These are phyloP conservation scores for Lonicera japonica DNA, from an alignment of 129 eudicot species.

Conservation along the genomic window DNA sequence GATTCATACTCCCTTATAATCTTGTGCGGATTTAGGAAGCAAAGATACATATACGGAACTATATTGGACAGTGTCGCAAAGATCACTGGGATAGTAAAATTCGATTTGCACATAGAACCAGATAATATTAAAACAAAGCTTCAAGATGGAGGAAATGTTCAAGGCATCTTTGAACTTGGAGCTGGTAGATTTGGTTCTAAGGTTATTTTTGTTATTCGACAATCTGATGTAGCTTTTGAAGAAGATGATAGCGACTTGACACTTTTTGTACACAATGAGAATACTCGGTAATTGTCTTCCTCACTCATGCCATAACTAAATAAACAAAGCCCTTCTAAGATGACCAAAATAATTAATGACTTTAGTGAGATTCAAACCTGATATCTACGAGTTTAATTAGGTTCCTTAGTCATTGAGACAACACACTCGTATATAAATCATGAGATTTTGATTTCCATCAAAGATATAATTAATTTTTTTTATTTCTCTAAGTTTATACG, in stretches of 20 bases:
- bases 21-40: constrained; percentile 55
- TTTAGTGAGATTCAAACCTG: neutral
- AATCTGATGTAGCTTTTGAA: constrained; percentile 51
- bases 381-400: neutral
- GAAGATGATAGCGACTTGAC: constrained; percentile 98
- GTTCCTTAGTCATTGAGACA: too few relatives aligned
- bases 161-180: constrained; percentile 74
- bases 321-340: too few relatives aligned
- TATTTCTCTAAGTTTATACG: too few relatives aligned
- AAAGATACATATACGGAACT: constrained; percentile 78
- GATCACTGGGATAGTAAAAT: constrained; percentile 75
- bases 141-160: constrained; percentile 84
- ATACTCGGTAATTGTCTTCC: constrained; percentile 51
- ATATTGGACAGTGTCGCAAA: constrained; percentile 71
- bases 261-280: constrained; percentile 81
- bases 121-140: constrained; percentile 58
- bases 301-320: neutral
- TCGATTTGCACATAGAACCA: constrained; percentile 88
- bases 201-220: constrained; percentile 74
- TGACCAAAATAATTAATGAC: too few relatives aligned
- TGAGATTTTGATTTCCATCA: too few relatives aligned
- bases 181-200: constrained; percentile 88
- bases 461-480: too few relatives aligned
- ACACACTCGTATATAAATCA: too few relatives aligned
- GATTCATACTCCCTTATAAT: neutral